Evolutionary conservation across 495 filamentous ascomycete genomes (phyloP), one percentile per base, ranked within the genome.

Genomic region (Bacidia gigantensis): DNA sequence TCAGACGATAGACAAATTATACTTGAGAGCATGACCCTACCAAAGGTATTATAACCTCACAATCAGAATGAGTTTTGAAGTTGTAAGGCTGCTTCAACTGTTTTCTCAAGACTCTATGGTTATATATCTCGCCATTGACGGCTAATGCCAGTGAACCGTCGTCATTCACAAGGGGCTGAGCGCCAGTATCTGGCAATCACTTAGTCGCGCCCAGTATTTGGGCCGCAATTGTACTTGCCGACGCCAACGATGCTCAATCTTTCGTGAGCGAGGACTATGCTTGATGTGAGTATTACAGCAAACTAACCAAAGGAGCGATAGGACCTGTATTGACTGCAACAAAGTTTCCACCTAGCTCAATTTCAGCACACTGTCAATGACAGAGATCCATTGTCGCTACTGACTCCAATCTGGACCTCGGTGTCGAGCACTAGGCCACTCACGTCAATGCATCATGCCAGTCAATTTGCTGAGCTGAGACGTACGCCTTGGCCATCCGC

Each of bases 121-220:
- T 98, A 76, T 98, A 98, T 67, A 98, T 98, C 69, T 98, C 92
- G 69, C 92, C 92, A 69, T 98, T 98, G 81, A 96, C 92, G 53
- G 92, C 92, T 46, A 98, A 78, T 52, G 88, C 81, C 57, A 98
- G 81, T 55, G 77, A 83, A 50, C 79, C 83, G 63, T 95, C 89
- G 49, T 88, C 81, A 74, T 86, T 97, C 68, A 92, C 81, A 44
- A 98, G 77, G 47, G 92, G 92, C 69, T 98, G 92, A 38, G 92
- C 92, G 62, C 92, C 92, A 61, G 81, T 86, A 69, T 95, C 92
- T 94, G 59, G 32, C 55, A 11, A 10, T 62, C 23, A 53, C 52
- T 56, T 67, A 63, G 52, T 52, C 51, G 26, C 12, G 54, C 25
- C 35, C 23, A 51, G 47, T n/a, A 48, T 20, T n/a, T n/a, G n/a